A percentile compares a stretch with the other conserved stretches of the same genome.
These are phyloP conservation scores for Leccinum uliginosum DNA, from an alignment of 768 basidiomycete species.

Conservation along the genomic window DNA sequence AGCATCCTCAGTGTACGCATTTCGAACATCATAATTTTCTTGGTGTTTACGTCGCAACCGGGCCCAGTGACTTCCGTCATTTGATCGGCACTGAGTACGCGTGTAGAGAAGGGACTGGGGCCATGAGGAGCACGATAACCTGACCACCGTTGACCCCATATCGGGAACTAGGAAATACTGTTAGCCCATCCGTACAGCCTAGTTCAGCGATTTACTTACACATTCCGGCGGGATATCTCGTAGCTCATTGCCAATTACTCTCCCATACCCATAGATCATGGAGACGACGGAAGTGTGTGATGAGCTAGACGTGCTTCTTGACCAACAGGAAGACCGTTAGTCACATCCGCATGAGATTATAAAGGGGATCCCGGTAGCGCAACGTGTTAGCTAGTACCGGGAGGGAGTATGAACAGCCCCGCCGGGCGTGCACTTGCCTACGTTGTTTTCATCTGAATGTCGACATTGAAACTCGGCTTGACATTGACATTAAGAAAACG, in stretches of 20 bases:
- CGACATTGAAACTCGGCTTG: conserved; percentile 11
- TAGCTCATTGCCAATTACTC: conserved; percentile 30
- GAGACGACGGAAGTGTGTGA: conserved; percentile 15
- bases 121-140: conserved; percentile 20
- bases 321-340: conserved; percentile 12
- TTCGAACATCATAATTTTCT: too few species aligned
- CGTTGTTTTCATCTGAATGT: conserved; percentile 16
- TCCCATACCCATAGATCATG: conserved; percentile 27
- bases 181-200: conserved; percentile 6
- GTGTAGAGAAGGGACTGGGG: conserved; percentile 25
- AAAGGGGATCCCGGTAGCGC: conserved; percentile 15
- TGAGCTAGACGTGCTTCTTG: conserved; percentile 13
- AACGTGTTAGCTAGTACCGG: conserved; percentile 22
- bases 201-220: conserved; percentile 16
- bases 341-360: conserved; percentile 23
- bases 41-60: too few species aligned
- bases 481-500: conserved; percentile 29
- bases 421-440: conserved; percentile 9
- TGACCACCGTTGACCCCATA: conserved; percentile 32
- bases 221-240: conserved; percentile 27
- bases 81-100: conserved; percentile 14
- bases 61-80: conserved; percentile 23
- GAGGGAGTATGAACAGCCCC: conserved; percentile 24
- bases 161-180: conserved; percentile 18
- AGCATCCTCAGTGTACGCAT: too few species aligned